These are phyloP conservation scores for Chaetomium olivaceum DNA, from an alignment of 2,329 filamentous ascomycete genomes.

Conservation along the genomic window DNA sequence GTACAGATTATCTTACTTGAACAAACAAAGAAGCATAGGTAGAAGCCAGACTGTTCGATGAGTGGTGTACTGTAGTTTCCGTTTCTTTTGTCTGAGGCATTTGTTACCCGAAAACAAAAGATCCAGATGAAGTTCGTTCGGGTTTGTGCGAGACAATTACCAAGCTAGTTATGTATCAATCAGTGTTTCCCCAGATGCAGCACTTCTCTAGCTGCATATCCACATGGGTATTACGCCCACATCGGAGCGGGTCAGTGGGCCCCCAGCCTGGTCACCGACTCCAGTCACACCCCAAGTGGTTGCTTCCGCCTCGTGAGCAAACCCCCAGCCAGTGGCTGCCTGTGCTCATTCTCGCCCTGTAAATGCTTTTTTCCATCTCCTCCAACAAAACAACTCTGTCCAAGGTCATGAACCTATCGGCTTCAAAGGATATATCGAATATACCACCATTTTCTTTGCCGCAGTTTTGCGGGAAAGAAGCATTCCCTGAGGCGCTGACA, in stretches of 20 bases:
- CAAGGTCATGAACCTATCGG: not conserved
- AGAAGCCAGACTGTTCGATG: not conserved
- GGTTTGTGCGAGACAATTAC: not conserved
- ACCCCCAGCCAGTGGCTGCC: slow-evolving; percentile 25
- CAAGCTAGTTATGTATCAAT: slow-evolving; percentile 5
- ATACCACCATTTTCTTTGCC: not conserved
- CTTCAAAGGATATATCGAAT: not conserved
- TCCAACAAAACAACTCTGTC: slow-evolving; percentile 13
- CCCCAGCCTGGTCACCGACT: slow-evolving; percentile 23
- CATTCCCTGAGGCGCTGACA: not conserved
- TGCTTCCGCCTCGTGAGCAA: slow-evolving; percentile 25
- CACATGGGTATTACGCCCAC: slow-evolving; percentile 5
- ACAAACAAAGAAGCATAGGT: not conserved
- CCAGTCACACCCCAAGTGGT: slow-evolving; percentile 24
- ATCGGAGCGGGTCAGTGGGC: slow-evolving; percentile 22
- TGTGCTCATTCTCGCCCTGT: slow-evolving; percentile 14
- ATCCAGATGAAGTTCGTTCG: no score
- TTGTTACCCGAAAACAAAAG: not conserved
- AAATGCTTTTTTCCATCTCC: slow-evolving; percentile 8
- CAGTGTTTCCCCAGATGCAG: slow-evolving; percentile 1
- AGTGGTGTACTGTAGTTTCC: no score
- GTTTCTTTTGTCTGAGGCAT: not conserved
- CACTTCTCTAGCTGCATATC: slow-evolving; percentile 8
- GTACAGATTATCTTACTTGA: not conserved
- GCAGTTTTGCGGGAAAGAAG: not conserved